phyloP scores from a whole-genome alignment of 2,329 filamentous ascomycete genomes.

The Reticulascus tulasneorum region DNA sequence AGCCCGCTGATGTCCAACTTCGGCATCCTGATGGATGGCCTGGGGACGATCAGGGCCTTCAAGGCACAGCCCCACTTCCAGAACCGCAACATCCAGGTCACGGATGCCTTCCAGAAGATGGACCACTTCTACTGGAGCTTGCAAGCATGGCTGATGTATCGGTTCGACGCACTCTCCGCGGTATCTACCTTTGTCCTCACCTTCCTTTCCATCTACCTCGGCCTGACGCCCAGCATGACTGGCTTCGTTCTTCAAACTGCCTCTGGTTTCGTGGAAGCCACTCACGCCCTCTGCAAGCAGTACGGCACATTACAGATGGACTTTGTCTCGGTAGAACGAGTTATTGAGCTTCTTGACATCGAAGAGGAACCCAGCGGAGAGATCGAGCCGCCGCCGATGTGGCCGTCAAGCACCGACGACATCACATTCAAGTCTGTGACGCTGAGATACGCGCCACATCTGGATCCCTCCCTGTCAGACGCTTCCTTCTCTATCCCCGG shows the following conservation, averaged over 20 bases:
- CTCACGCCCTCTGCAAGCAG: slow-evolving; percentile 69
- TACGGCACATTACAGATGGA: slow-evolving; percentile 89
- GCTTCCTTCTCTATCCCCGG: slow-evolving; percentile 70
- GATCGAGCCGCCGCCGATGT: slow-evolving; percentile 66
- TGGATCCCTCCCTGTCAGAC: slow-evolving; percentile 67
- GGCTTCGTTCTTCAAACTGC: slow-evolving; percentile 80
- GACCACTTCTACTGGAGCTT: slow-evolving; percentile 95
- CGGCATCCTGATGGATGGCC: slow-evolving; percentile 76
- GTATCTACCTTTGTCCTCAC: slow-evolving; percentile 71
- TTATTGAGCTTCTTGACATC: slow-evolving; percentile 75
- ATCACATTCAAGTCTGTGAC: slow-evolving; percentile 75
- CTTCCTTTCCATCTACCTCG: slow-evolving; percentile 67
- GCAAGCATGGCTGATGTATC: slow-evolving; percentile 78
- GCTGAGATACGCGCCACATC: slow-evolving; percentile 72
- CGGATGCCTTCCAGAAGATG: slow-evolving; percentile 88
- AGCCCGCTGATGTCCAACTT: slow-evolving; percentile 92
- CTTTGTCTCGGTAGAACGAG: slow-evolving; percentile 84
- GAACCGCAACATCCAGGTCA: slow-evolving; percentile 71
- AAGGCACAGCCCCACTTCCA: slow-evolving; percentile 76
- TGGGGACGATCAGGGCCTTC: slow-evolving; percentile 84
- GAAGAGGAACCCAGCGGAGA: slow-evolving; percentile 69
- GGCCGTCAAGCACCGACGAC: slow-evolving; percentile 69
- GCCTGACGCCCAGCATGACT: slow-evolving; percentile 72
- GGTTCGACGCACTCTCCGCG: slow-evolving; percentile 71
- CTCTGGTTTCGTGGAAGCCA: slow-evolving; percentile 63